Evolutionary conservation across 2,329 filamentous ascomycete species (phyloP), one percentile per base, ranked within the genome.

Genomic region (Fusarium drepaniforme): DNA sequence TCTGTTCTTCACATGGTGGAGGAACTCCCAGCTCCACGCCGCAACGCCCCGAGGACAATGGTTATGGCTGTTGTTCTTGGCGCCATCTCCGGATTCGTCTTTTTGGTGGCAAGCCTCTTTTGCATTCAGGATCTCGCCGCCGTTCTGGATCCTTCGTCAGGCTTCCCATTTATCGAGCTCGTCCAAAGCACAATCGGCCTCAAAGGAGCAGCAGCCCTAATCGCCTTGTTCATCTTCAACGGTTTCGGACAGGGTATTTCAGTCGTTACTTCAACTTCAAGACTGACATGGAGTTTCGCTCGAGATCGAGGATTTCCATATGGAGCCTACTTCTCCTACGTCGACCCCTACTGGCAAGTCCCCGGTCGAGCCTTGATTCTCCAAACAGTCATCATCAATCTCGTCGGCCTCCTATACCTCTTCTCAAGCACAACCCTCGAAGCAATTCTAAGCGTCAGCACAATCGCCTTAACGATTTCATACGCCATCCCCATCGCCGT

Each of bases 1-100:
- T 87, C 88, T 0, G 88, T 89, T 42, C 88, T 90, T 56, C 89
- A 90, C 74, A 88, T 90, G 86, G 86, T 88, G 2, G 88, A 90
- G 65, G 88, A 90, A 76, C 87, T 90, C 0, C 88, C 88, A 0
- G 81, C 84, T 3, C 88, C 88, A 6, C 80, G 87, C 18, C 84
- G 81, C 38, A 88, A 88, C 59, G 87, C 85, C 0, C 88, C 88
- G 0, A 82, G 82, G 38, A 85, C 87, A 2, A 89, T 90, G 75
- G 88, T 85, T 76, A 80, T 90, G 28, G 85, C 88, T 1, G 84
- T 90, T 3, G 68, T 86, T 0, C 83, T 84, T 8, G 85, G 87
- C 35, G 86, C 86, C 1, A 62, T 85, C 18, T 87, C 86, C 0
- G 87, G 87, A 21, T 81, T 87, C 64, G 73, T 88, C 18, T 89